phyloP scores from a whole-genome alignment of 768 basidiomycete genomes.

The Phylloporus arenicola region DNA sequence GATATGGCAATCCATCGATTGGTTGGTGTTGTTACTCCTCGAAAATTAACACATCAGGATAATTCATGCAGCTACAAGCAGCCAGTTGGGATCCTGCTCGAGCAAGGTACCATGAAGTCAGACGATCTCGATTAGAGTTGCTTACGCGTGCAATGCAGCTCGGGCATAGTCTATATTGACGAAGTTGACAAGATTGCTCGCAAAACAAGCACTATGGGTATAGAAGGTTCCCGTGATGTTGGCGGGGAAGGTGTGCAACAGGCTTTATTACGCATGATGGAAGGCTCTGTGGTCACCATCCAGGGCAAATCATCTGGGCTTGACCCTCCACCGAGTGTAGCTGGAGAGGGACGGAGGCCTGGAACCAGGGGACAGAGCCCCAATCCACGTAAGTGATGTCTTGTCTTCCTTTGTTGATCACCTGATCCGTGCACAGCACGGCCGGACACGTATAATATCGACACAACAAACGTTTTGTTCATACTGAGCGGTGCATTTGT shows the following conservation, averaged over 20 bases:
- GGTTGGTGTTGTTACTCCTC: slow-evolving; percentile 34
- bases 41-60: not conserved
- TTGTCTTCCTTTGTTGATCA: not conserved
- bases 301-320: slow-evolving; percentile 59
- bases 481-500: slow-evolving; percentile 94
- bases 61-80: slow-evolving; percentile 65
- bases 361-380: slow-evolving; percentile 46
- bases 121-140: not conserved
- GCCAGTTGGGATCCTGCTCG: slow-evolving; percentile 84
- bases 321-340: slow-evolving; percentile 41
- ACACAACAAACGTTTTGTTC: slow-evolving; percentile 91
- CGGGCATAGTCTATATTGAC: slow-evolving; percentile 94
- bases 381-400: slow-evolving; percentile 16
- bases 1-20: slow-evolving; percentile 86
- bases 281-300: slow-evolving; percentile 81
- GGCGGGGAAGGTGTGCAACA: slow-evolving; percentile 97
- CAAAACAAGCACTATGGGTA: slow-evolving; percentile 45
- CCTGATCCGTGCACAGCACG: slow-evolving; percentile 36
- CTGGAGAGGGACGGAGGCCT: slow-evolving; percentile 42
- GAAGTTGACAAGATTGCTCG: slow-evolving; percentile 92
- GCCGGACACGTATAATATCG: slow-evolving; percentile 68
- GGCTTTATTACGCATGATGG: slow-evolving; percentile 87
- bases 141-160: slow-evolving; percentile 39
- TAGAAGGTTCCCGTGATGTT: slow-evolving; percentile 78
- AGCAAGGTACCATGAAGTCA: slow-evolving; percentile 55